phyloP scores from a whole-genome alignment of 176 grass and related monocot genomes.

The Cymbopogon citratus region DNA sequence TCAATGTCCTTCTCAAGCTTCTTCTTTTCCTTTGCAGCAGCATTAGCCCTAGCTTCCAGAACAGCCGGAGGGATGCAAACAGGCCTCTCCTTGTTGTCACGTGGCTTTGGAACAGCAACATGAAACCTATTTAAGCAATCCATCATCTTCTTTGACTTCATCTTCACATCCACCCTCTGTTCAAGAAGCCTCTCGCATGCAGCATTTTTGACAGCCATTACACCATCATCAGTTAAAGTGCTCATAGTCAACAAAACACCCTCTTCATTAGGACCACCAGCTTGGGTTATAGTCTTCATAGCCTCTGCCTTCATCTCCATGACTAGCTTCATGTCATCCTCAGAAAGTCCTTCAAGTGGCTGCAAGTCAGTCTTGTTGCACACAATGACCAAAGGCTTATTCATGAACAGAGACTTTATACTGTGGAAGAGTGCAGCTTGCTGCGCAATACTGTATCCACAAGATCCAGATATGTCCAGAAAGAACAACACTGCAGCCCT shows the following conservation, averaged over 20 bases:
- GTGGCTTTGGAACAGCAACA: conserved; percentile 77
- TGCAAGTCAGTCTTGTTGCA: conserved; percentile 81
- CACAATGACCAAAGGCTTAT: conserved; percentile 67
- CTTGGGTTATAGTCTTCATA: conserved; percentile 51
- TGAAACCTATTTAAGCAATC: conserved; percentile 66
- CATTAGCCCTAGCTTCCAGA: conserved; percentile 34
- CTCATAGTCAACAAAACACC: conserved; percentile 73
- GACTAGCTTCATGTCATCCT: conserved; percentile 68
- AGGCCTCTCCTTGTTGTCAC: conserved; percentile 65
- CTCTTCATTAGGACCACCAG: conserved; percentile 58
- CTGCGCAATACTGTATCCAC: conserved; percentile 70
- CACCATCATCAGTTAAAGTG: conserved; percentile 73
- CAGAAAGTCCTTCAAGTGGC: conserved; percentile 58
- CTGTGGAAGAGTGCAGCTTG: conserved; percentile 79
- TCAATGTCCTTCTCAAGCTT: conserved; percentile 64
- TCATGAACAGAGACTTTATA: conserved; percentile 82
- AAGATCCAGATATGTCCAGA: conserved; percentile 76
- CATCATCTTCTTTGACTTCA: conserved; percentile 62
- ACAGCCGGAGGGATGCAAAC: conserved; percentile 41
- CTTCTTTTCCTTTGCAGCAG: conserved; percentile 52
- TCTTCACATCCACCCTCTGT: conserved; percentile 55
- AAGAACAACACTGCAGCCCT: conserved; percentile 58
- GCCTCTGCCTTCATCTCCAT: conserved; percentile 55
- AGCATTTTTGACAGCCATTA: conserved; percentile 64
- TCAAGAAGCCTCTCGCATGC: conserved; percentile 59